Conservation (phyloP, 2,329 filamentous ascomycete genomes). For the Apiospora phragmitis region DNA sequence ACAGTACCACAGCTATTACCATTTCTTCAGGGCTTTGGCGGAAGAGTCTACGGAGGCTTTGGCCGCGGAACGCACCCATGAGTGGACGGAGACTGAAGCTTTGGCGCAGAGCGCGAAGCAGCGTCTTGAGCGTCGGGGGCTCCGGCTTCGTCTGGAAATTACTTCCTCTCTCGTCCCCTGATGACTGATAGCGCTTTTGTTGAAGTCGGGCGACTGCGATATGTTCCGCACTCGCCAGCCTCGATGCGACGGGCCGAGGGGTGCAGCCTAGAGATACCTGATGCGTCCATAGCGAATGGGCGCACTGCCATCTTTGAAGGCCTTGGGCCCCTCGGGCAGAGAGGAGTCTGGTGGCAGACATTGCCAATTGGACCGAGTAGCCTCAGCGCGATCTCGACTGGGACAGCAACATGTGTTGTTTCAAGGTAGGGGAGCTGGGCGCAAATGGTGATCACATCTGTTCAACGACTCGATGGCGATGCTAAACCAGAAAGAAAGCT, state of each 20-base stretch:
- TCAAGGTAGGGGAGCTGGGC: neutral
- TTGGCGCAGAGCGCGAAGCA: constrained; percentile 33
- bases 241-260: neutral
- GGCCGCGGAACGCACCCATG: constrained; percentile 37
- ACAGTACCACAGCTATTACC: constrained; percentile 43
- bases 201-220: constrained; percentile 18
- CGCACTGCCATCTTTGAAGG: neutral
- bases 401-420: neutral
- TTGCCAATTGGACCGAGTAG: neutral
- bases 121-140: constrained; percentile 24
- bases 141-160: constrained; percentile 23
- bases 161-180: constrained; percentile 17
- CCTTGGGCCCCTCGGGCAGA: neutral
- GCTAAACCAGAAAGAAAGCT: neutral
- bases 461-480: neutral
- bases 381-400: neutral
- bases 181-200: constrained; percentile 28
- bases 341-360: neutral
- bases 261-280: neutral
- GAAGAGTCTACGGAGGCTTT: constrained; percentile 39
- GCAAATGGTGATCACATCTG: neutral
- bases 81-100: constrained; percentile 36
- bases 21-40: constrained; percentile 46
- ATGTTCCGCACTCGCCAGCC: constrained; percentile 14
- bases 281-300: neutral